phyloP scores from a whole-genome alignment of 768 basidiomycete species.

The Pholiota molesta region DNA sequence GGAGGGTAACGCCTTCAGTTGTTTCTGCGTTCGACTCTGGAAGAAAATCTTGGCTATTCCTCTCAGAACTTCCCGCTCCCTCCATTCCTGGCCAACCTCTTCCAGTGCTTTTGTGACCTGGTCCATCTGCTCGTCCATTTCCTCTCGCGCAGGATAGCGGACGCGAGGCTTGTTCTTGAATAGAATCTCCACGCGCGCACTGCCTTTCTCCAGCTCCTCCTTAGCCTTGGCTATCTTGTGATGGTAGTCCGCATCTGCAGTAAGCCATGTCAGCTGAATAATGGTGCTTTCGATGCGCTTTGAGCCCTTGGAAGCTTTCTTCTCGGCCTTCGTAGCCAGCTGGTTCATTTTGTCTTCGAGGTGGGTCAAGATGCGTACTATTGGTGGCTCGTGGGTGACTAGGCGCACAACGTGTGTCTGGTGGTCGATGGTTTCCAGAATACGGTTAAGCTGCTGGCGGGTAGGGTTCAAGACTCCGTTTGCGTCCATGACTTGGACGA shows the following conservation, averaged over 20 bases:
- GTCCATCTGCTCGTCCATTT: slow-evolving; percentile 48
- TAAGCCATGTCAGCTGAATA: slow-evolving; percentile 73
- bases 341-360: slow-evolving; percentile 26
- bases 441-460: slow-evolving; percentile 30
- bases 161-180: slow-evolving; percentile 52
- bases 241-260: slow-evolving; percentile 57
- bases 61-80: slow-evolving; percentile 40
- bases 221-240: slow-evolving; percentile 67
- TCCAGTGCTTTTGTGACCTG: slow-evolving; percentile 43
- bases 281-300: slow-evolving; percentile 55
- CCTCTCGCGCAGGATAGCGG: slow-evolving; percentile 35
- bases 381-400: slow-evolving; percentile 51
- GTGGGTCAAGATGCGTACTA: slow-evolving; percentile 56
- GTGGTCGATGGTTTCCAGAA: slow-evolving; percentile 50
- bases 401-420: slow-evolving; percentile 56
- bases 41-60: slow-evolving; percentile 46
- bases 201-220: slow-evolving; percentile 61
- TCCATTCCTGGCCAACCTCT: slow-evolving; percentile 60
- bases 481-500: slow-evolving; percentile 24
- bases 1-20: slow-evolving; percentile 13
- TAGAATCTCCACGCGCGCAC: slow-evolving; percentile 52
- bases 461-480: slow-evolving; percentile 17
- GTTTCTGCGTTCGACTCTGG: slow-evolving; percentile 34
- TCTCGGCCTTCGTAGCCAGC: slow-evolving; percentile 42
- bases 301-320: slow-evolving; percentile 39